Conservation (phyloP, 2,329 filamentous ascomycete species). For the Cercospora citrullina region DNA sequence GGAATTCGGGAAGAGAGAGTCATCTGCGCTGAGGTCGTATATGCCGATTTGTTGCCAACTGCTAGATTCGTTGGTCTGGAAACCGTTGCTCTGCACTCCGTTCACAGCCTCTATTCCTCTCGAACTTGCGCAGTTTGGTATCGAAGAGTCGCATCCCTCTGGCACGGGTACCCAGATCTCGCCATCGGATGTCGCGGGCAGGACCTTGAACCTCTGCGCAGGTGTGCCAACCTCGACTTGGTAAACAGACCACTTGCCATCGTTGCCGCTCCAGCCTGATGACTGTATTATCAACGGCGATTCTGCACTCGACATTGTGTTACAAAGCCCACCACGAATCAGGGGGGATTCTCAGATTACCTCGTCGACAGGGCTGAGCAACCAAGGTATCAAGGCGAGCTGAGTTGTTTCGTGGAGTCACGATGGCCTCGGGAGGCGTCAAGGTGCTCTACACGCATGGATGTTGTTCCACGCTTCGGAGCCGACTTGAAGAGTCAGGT, state of each 20-base stretch:
- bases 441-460: background rate
- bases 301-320: slow-evolving; percentile 1
- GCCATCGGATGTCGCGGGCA: slow-evolving; percentile 10
- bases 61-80: slow-evolving; percentile 13
- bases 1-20: slow-evolving; percentile 4
- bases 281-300: background rate
- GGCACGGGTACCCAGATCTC: slow-evolving; percentile 19
- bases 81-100: slow-evolving; percentile 8
- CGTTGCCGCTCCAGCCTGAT: slow-evolving; percentile 17
- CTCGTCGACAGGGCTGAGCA: background rate
- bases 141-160: slow-evolving; percentile 11
- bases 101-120: slow-evolving; percentile 11
- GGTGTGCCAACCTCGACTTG: slow-evolving; percentile 15
- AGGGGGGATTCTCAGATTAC: background rate
- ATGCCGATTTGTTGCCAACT: slow-evolving; percentile 15
- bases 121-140: slow-evolving; percentile 6
- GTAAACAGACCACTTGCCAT: slow-evolving; percentile 23
- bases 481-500: background rate
- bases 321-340: background rate
- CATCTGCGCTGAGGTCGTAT: slow-evolving; percentile 5
- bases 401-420: background rate
- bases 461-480: background rate
- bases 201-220: slow-evolving; percentile 16
- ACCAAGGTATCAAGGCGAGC: background rate
- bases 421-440: background rate